Conservation (phyloP, 1,139 yeast species). For the Candida sp. region DNA sequence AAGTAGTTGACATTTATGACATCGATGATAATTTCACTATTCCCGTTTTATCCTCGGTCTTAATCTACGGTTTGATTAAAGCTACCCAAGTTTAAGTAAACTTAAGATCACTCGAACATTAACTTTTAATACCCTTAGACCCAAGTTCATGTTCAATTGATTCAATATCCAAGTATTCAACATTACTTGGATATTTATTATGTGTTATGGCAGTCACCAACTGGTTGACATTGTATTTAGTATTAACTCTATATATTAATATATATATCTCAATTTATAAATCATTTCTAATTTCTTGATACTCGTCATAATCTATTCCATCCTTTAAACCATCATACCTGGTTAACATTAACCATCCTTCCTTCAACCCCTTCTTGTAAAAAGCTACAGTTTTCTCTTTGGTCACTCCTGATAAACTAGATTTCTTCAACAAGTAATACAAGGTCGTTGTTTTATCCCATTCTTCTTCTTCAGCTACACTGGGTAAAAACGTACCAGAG, state of each 20-base stretch:
- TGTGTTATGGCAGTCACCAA: not conserved
- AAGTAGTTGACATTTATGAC: slow-evolving; percentile 68
- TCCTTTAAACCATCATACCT: slow-evolving; percentile 39
- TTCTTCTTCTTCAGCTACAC: slow-evolving; percentile 84
- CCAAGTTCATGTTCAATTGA: not conserved
- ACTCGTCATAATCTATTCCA: slow-evolving; percentile 25
- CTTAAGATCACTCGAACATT: not conserved
- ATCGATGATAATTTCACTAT: slow-evolving; percentile 94
- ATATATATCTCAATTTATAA: not conserved
- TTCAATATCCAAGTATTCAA: not conserved
- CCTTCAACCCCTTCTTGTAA: slow-evolving; percentile 25
- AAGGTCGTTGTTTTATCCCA: slow-evolving; percentile 80
- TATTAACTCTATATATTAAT: not conserved
- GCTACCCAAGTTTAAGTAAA: slow-evolving; percentile 12
- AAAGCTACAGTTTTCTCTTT: slow-evolving; percentile 18
- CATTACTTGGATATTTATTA: not conserved
- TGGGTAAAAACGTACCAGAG: slow-evolving; percentile 86
- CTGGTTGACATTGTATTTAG: not conserved
- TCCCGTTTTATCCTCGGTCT: slow-evolving; percentile 75
- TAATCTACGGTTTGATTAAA: slow-evolving; percentile 47
- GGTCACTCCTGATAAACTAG: slow-evolving; percentile 36
- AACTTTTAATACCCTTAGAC: not conserved
- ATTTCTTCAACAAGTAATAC: slow-evolving; percentile 66
- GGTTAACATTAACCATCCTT: slow-evolving; percentile 34
- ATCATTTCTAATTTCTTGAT: slow-evolving; percentile 10